phyloP scores from a whole-genome alignment of 106 monocot species.

The Acorus gramineus region DNA sequence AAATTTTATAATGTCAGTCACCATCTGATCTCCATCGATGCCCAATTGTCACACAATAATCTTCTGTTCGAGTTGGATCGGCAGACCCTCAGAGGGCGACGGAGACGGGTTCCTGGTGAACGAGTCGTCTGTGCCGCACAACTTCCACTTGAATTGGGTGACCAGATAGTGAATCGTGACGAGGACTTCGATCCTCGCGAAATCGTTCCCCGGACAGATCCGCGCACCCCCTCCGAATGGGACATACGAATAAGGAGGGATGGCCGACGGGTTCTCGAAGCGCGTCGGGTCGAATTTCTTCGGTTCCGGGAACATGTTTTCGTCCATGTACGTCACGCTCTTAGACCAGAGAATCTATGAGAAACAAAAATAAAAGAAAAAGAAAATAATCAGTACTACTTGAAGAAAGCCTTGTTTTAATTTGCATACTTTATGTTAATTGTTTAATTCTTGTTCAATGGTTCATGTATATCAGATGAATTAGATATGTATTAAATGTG shows the following conservation, averaged over 20 bases:
- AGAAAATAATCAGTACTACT: no score
- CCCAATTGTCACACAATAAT: no score
- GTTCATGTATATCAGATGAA: no score
- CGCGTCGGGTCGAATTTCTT: constrained; percentile 15
- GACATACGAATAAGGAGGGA: constrained; percentile 20
- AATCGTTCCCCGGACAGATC: constrained; percentile 28
- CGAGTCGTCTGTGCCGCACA: constrained; percentile 18
- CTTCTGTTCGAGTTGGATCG: constrained; percentile 10
- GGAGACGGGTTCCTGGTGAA: constrained; percentile 29
- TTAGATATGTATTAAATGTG: no score
- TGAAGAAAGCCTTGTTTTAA: no score
- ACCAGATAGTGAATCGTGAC: constrained; percentile 25
- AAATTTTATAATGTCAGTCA: no score
- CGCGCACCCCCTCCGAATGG: constrained; percentile 26
- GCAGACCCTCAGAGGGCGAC: constrained; percentile 22
- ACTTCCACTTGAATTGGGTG: constrained; percentile 22
- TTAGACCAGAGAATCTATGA: constrained; percentile 26
- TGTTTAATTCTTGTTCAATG: no score
- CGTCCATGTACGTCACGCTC: constrained; percentile 27
- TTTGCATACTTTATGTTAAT: no score
- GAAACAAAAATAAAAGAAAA: no score
- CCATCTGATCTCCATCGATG: no score
- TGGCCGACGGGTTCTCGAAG: constrained; percentile 12
- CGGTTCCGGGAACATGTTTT: constrained; percentile 15
- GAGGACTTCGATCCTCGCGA: constrained; percentile 26